These are phyloP conservation scores for Tolypocladium cylindrosporum DNA, from an alignment of 2,329 filamentous ascomycete genomes.

Conservation along the genomic window DNA sequence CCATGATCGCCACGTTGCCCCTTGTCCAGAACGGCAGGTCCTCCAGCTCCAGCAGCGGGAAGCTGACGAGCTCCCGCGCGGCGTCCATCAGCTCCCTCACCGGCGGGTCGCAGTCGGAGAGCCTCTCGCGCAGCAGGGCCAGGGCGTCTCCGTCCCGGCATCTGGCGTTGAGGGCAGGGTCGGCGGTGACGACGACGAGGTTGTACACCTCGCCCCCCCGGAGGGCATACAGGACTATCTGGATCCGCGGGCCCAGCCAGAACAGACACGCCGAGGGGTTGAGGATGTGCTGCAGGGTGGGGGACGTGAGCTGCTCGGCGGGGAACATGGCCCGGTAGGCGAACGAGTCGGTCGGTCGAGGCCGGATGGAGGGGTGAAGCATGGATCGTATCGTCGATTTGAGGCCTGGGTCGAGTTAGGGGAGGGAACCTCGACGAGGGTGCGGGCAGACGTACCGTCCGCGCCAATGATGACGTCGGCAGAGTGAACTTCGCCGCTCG, in stretches of 20 bases:
- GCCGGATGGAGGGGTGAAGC: slow-evolving; percentile 4
- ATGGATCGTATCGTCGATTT: slow-evolving; percentile 3
- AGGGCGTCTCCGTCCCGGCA: neutral
- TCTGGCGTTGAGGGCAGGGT: slow-evolving; percentile 2
- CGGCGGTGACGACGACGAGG: slow-evolving; percentile 2
- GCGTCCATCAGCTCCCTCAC: slow-evolving; percentile 2
- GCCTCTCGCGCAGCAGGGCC: neutral
- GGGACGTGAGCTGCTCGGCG: slow-evolving; percentile 1
- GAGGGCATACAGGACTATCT: slow-evolving; percentile 5
- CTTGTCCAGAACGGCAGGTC: slow-evolving; percentile 3
- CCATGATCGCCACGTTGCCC: slow-evolving; percentile 6
- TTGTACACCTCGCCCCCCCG: slow-evolving; percentile 3
- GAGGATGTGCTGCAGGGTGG: neutral
- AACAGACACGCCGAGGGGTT: neutral
- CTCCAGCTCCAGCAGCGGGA: slow-evolving; percentile 4
- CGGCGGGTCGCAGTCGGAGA: slow-evolving; percentile 4
- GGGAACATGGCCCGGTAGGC: slow-evolving; percentile 6
- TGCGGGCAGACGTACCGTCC: slow-evolving; percentile 3
- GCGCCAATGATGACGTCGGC: slow-evolving; percentile 7
- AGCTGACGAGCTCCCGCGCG: slow-evolving; percentile 3
- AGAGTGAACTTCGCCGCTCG: slow-evolving; percentile 1
- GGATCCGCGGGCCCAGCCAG: slow-evolving; percentile 4
- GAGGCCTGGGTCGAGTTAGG: slow-evolving; percentile 1
- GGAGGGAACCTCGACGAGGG: neutral
- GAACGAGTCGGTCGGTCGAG: slow-evolving; percentile 1